Evolutionary conservation across 2,329 filamentous ascomycete genomes (phyloP).

Genomic region (Xylaria sp.): DNA sequence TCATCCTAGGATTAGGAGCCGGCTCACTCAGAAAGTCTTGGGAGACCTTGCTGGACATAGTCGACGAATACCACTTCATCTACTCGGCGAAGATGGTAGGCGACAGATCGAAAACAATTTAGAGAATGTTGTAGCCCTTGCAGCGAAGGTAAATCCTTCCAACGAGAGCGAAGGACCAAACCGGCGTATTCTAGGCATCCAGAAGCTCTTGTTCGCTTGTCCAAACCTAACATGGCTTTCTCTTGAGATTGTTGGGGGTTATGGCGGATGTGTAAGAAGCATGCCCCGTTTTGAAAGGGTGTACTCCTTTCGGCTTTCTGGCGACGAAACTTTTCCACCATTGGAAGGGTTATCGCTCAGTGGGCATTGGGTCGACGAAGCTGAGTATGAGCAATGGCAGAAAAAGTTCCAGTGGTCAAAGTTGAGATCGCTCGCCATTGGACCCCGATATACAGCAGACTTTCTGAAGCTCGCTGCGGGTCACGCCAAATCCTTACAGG

Average conservation of each 20-base stretch:
- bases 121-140: constrained; percentile 15
- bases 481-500: neutral
- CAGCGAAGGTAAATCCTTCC: neutral
- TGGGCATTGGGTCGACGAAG: neutral
- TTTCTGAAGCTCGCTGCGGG: constrained; percentile 19
- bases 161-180: constrained; percentile 7
- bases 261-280: constrained; percentile 22
- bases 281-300: neutral
- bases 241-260: neutral
- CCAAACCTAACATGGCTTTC: constrained; percentile 29
- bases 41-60: neutral
- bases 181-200: constrained; percentile 12
- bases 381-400: constrained; percentile 8
- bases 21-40: constrained; percentile 5
- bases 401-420: constrained; percentile 24
- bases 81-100: constrained; percentile 24
- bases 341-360: constrained; percentile 23
- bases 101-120: neutral
- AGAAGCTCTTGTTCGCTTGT: constrained; percentile 28
- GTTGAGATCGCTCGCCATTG: constrained; percentile 25
- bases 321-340: constrained; percentile 23
- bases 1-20: constrained; percentile 9
- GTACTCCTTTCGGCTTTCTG: constrained; percentile 17
- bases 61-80: constrained; percentile 16
- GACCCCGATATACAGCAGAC: neutral